phyloP scores from a whole-genome alignment of 345 rosid genomes.

The Salix purpurea region DNA sequence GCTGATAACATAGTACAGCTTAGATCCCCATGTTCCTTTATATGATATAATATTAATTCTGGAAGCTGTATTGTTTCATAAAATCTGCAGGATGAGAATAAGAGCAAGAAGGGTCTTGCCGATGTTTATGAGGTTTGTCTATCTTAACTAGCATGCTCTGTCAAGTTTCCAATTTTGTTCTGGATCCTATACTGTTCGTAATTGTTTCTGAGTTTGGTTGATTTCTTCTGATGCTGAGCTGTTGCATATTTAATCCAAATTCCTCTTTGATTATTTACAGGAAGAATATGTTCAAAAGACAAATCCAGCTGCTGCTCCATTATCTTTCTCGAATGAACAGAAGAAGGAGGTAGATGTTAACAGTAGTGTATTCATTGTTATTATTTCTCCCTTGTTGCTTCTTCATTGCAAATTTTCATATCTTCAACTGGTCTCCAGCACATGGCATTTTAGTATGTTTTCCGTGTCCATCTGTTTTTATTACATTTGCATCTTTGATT shows the following conservation, averaged over 20 bases:
- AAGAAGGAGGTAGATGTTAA: slow-evolving; percentile 60
- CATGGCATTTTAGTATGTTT: background rate
- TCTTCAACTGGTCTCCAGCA: background rate
- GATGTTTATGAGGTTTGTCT: slow-evolving; percentile 91
- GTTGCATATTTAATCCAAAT: background rate
- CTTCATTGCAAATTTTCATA: background rate
- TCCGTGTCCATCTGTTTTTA: background rate
- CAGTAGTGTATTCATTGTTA: background rate
- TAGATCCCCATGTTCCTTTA: background rate
- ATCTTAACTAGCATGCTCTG: background rate
- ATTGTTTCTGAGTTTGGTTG: background rate
- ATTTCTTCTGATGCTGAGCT: background rate
- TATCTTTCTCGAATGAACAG: slow-evolving; percentile 71
- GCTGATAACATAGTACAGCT: background rate
- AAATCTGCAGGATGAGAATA: slow-evolving; percentile 74
- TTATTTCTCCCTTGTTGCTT: background rate
- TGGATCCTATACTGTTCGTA: background rate
- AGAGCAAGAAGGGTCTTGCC: slow-evolving; percentile 93
- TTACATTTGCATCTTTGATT: background rate
- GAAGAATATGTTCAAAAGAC: slow-evolving; percentile 71
- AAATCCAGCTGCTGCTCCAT: slow-evolving; percentile 63
- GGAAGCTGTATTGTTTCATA: slow-evolving; percentile 2
- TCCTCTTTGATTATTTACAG: slow-evolving; percentile 40
- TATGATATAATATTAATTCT: background rate
- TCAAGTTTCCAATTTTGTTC: background rate